phyloP scores from a whole-genome alignment of 345 rosid species.

The Stellera chamaejasme region DNA sequence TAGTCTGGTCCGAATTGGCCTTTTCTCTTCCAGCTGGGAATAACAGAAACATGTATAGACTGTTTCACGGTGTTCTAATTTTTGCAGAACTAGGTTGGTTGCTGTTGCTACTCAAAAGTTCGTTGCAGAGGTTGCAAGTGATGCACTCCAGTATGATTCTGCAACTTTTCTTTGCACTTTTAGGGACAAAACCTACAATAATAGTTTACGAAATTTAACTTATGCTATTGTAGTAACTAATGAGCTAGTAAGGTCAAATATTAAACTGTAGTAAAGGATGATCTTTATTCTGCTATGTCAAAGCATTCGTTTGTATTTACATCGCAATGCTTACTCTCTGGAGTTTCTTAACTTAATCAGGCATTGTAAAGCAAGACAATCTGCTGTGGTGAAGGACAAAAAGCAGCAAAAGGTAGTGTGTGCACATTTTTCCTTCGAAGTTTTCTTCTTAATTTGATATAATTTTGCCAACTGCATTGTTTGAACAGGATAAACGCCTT shows the following conservation, averaged over 20 bases:
- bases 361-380: conserved; percentile 92
- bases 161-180: not conserved
- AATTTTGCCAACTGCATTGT: conserved; percentile 13
- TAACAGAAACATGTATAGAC: too few species aligned
- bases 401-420: conserved; percentile 82
- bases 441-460: conserved; percentile 1
- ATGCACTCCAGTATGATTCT: conserved; percentile 70
- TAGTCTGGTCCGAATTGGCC: too few species aligned
- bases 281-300: too few species aligned
- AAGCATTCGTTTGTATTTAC: too few species aligned
- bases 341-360: conserved; percentile 14
- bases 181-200: too few species aligned
- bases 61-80: conserved; percentile 1
- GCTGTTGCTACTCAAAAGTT: conserved; percentile 98
- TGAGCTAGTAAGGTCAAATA: too few species aligned
- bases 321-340: too few species aligned
- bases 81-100: conserved; percentile 70
- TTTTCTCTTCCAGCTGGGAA: too few species aligned
- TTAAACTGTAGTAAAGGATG: too few species aligned
- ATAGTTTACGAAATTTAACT: too few species aligned
- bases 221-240: too few species aligned
- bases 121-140: conserved; percentile 84
- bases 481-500: conserved; percentile 73
- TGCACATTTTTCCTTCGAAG: not conserved
- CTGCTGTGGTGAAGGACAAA: conserved; percentile 84